Base-by-base conservation (phyloP, 495 filamentous ascomycete species). In the Podospora australis region DNA sequence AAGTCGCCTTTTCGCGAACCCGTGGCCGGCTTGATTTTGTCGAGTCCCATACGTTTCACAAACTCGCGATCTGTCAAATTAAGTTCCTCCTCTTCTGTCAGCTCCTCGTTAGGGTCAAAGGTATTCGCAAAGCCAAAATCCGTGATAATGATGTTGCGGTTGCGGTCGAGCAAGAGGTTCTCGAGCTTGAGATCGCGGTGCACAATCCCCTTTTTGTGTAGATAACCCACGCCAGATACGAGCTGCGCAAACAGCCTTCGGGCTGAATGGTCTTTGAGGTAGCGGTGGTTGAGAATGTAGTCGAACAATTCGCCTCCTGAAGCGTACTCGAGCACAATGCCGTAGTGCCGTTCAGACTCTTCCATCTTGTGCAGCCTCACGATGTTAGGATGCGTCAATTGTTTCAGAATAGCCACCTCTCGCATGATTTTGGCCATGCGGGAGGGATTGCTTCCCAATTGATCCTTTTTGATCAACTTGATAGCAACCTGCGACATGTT, bases 81-180 rank as follows among this genome's bases (percentile, higher is more conserved):
- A 61, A 89, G 77, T 68, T 97, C 94, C 50, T 96, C 83, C 49
- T 95, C 90, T 44, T 95, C 88, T 4, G 79, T 81, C 21, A 99
- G 73, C 61, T 95, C 90, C 62, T 98, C 94, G 23, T 70, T 61
- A 1, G 92, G 81, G 62, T 95, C 83, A 62, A 99, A 99, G 3
- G 89, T 97, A 64, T 99, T 99, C 39, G 92, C 92, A 67, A 99
- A 99, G 3, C 92, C 92, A 65, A 99, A 99, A 68, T 99, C 92
- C 0, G 92, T 97, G 65, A 99, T 97, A 70, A 99, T 97, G 62
- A 99, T 96, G 68, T 99, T 99, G 36, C 87, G 81, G 57, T 99
- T 96, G 16, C 92, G 80, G 68, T 99, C 92, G 40, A 99, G 80
- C 16, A 99, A 74, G 59, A 99, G 66, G 64, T 99, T 99, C 68